Base-by-base conservation (phyloP, 177 flowering plant genomes). In the Vitis hybrid region DNA sequence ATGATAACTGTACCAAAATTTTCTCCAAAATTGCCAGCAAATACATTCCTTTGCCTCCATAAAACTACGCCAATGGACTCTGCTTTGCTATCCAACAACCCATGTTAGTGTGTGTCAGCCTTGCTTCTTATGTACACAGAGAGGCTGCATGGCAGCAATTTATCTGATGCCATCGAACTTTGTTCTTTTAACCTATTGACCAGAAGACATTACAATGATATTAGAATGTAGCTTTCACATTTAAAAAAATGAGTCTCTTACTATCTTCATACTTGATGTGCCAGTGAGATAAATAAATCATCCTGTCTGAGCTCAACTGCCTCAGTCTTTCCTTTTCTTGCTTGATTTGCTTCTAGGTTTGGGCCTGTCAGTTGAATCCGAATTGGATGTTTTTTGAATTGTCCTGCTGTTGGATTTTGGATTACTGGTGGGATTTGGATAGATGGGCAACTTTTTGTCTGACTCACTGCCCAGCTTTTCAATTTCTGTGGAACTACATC, bases 291-390 rank as follows among this genome's bases (percentile, higher is more conserved):
- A 39, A 39, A 61, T 66, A 22, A 56, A 59, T 22, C 61, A 9
- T 16, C 60, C 51, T 29, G 55, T 10, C 31, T 33, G 55, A 53
- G 6, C 45, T 87, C 82, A 89, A 58, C 83, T 81, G 52, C 88
- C 95, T 26, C 73, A 69, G 50, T 88, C 89, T 77, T 82, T 87
- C 79, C 86, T 84, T 73, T 78, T 90, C 84, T 77, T 86, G 71
- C 75, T 80, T 18, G 18, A 14, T 19, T 59, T 70, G 69, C 73
- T 67, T 58, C 48, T 66, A 7, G 69, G 60, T 61, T 66, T 73
- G 66, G 60, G 48, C 66, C 56, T 68, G 10, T 76, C 80, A 60
- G 66, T 22, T 14, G 65, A 56, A 74, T 65, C 61, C 9, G 50
- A 70, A 62, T 65, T 62, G n/a, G 82, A 9, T 4, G 48, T 39